Evolutionary conservation across 495 filamentous ascomycete genomes (phyloP).

Genomic region (Amniculicola lignicola): DNA sequence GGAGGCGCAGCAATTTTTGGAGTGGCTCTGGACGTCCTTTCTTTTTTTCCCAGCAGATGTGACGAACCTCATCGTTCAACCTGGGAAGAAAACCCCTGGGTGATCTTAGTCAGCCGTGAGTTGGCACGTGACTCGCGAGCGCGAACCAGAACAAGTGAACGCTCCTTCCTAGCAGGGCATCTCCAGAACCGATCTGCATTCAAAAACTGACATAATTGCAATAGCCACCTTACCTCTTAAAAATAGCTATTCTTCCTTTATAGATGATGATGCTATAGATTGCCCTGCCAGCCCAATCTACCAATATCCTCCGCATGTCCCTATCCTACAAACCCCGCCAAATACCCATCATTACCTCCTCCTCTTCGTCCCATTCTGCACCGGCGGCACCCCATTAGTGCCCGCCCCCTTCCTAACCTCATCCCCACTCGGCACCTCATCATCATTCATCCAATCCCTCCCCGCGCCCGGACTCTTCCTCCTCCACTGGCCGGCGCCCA

Average conservation of each 20-base stretch:
- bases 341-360: constrained; percentile 6
- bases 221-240: too few relatives aligned
- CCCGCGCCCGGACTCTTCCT: constrained; percentile 65
- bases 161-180: neutral
- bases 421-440: constrained; percentile 41
- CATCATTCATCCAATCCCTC: constrained; percentile 52
- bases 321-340: neutral
- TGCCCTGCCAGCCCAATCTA: neutral
- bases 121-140: too few relatives aligned
- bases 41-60: too few relatives aligned
- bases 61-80: too few relatives aligned
- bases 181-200: neutral
- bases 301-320: neutral
- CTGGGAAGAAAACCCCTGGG: too few relatives aligned
- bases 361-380: constrained; percentile 30
- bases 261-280: neutral
- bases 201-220: neutral
- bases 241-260: too few relatives aligned
- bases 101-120: too few relatives aligned
- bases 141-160: neutral
- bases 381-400: constrained; percentile 20
- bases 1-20: too few relatives aligned
- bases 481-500: constrained; percentile 80
- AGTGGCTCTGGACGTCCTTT: too few relatives aligned
- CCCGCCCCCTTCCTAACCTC: constrained; percentile 32